Evolutionary conservation across 768 basidiomycete species (phyloP).

Genomic region (Termitomyces titanicus): DNA sequence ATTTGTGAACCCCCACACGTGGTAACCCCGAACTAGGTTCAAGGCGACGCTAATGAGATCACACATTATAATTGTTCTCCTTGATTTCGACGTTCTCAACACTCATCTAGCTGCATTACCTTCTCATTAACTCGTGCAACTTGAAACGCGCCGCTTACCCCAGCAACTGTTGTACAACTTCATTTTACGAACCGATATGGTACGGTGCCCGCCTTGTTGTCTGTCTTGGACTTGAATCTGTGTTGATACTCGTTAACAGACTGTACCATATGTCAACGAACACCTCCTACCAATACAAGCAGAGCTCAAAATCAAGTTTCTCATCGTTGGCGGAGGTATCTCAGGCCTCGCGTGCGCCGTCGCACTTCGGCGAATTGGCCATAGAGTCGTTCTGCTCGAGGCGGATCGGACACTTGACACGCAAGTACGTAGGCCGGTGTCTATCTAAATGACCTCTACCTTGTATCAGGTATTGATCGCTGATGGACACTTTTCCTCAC

Average conservation of each 20-base stretch:
- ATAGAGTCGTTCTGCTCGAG: slow-evolving; percentile 53
- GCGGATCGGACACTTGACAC: slow-evolving; percentile 15
- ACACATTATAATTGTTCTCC: neutral
- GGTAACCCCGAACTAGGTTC: neutral
- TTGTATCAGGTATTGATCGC: neutral
- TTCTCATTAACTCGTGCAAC: neutral
- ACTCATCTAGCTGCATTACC: neutral
- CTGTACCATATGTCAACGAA: neutral
- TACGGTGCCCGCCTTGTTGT: neutral
- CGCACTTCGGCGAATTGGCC: slow-evolving; percentile 50
- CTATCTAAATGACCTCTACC: neutral
- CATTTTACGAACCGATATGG: neutral
- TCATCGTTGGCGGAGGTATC: slow-evolving; percentile 41
- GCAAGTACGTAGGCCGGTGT: slow-evolving; percentile 5
- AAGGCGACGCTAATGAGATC: slow-evolving; percentile 1
- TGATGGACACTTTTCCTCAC: neutral
- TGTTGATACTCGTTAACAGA: neutral
- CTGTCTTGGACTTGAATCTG: neutral
- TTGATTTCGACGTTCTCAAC: neutral
- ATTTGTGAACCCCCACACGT: slow-evolving; percentile 5
- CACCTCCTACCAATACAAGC: slow-evolving; percentile 15
- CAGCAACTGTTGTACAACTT: neutral
- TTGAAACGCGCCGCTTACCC: too few species aligned
- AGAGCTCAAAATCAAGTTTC: slow-evolving; percentile 25
- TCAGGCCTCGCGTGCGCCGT: slow-evolving; percentile 53